Evolutionary conservation across 345 rosid species (phyloP).

Genomic region (Moricandia moricandioides): DNA sequence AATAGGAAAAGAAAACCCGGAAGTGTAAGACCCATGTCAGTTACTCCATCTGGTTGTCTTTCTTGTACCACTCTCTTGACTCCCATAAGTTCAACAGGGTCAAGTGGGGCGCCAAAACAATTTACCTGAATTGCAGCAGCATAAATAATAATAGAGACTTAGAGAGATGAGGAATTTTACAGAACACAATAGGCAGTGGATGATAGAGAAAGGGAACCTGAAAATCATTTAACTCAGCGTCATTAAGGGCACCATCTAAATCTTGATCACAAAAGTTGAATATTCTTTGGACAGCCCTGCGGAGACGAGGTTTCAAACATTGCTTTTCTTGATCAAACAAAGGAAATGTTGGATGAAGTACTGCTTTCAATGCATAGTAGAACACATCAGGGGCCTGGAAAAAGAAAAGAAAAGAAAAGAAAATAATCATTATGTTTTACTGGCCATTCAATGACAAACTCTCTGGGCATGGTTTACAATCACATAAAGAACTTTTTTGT

Average conservation of each 20-base stretch:
- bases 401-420: neutral
- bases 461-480: neutral
- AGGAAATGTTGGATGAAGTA: constrained; percentile 79
- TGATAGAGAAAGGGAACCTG: constrained; percentile 50
- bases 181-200: constrained; percentile 10
- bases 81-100: constrained; percentile 70
- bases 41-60: constrained; percentile 72
- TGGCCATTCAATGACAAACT: neutral
- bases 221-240: constrained; percentile 74
- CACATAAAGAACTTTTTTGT: neutral
- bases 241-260: constrained; percentile 80
- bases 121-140: constrained; percentile 51
- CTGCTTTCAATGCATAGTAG: constrained; percentile 77
- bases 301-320: constrained; percentile 59
- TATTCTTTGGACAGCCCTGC: constrained; percentile 74
- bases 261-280: constrained; percentile 71
- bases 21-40: constrained; percentile 73
- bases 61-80: constrained; percentile 82
- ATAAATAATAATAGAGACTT: neutral
- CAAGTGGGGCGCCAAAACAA: constrained; percentile 71
- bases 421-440: neutral
- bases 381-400: constrained; percentile 79
- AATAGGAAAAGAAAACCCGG: constrained; percentile 71
- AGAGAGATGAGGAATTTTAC: neutral
- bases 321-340: constrained; percentile 78